phyloP scores from a whole-genome alignment of 2,329 filamentous ascomycete species.

The Whalleya microplaca region DNA sequence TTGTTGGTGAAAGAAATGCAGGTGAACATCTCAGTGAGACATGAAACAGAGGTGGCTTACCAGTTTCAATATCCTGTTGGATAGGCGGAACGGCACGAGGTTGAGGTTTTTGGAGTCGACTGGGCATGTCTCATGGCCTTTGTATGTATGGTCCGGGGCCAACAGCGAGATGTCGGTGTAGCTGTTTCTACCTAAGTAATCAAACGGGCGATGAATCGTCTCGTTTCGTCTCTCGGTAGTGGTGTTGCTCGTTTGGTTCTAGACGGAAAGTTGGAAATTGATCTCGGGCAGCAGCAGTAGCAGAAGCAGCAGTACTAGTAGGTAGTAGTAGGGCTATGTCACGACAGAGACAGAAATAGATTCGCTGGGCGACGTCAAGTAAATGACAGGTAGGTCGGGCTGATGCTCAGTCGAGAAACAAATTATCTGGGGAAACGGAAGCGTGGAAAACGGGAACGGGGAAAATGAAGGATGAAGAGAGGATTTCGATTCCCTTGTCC shows the following conservation, averaged over 20 bases:
- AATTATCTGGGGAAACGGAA: too few species aligned
- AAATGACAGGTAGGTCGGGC: too few species aligned
- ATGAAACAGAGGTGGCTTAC: slow-evolving; percentile 29
- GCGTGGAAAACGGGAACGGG: too few species aligned
- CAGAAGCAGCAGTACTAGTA: too few species aligned
- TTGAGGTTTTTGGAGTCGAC: slow-evolving; percentile 36
- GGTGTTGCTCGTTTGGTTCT: too few species aligned
- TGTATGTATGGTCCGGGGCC: neutral
- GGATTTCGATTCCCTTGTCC: too few species aligned
- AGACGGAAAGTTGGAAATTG: neutral
- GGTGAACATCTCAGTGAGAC: slow-evolving; percentile 5
- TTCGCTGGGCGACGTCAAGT: too few species aligned
- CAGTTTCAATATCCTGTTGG: slow-evolving; percentile 27
- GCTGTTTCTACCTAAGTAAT: too few species aligned
- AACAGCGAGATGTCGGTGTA: too few species aligned
- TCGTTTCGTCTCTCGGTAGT: too few species aligned
- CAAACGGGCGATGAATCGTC: neutral
- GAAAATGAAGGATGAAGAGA: too few species aligned
- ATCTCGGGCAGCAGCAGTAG: neutral
- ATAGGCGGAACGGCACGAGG: slow-evolving; percentile 15
- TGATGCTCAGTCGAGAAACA: neutral
- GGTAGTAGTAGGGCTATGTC: neutral
- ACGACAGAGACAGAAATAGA: neutral
- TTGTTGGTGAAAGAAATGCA: slow-evolving; percentile 10
- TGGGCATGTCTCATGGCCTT: slow-evolving; percentile 36